Base-by-base conservation (phyloP, 1,139 yeast genomes). In the Nadsonia commutata region DNA sequence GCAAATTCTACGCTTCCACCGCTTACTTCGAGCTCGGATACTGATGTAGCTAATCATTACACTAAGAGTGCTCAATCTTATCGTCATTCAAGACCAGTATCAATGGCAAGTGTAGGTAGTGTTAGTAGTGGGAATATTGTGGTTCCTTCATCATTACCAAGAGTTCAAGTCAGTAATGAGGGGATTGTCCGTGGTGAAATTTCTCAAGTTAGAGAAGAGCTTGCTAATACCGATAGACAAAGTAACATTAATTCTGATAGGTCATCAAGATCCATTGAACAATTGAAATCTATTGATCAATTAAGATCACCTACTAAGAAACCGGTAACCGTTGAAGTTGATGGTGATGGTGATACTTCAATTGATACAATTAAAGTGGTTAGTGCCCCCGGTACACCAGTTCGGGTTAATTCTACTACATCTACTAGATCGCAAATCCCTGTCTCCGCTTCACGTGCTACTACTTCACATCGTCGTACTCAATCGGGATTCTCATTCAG, bases 401-500 rank as follows among this genome's bases (percentile, higher is more conserved):
- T 31, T 2, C 40, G 38, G 5, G 40, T 38, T 18, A 41, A 38
- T 38, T 37, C 38, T 21, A 37, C 44, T 11, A 38, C 41, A 2
- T 39, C 44, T 4, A 20, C 38, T 21, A 40, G 40, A 2, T 40
- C 38, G 20, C 38, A 40, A 37, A 41, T 41, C 38, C 43, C 38
- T n/a, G 41, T 40, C 20, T 31, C 45, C 42, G n/a, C n/a, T n/a
- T 36, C 38, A 36, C 18, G 43, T 17, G 19, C 40, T 16, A 11
- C n/a, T 22, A 40, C 43, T 13, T 22, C 46, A 5, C 58, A 55
- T 43, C 48, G 51, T 11, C 52, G 58, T 17, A 56, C 53, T 3
- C 52, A 56, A 18, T 52, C 56, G 27, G 50, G 56, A 39, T 54
- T 57, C 20, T 57, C 61, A 2, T 56, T 55, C 40, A 56, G 56